phyloP scores from a whole-genome alignment of 768 basidiomycete genomes.

The Macrolepiota fuliginosa region DNA sequence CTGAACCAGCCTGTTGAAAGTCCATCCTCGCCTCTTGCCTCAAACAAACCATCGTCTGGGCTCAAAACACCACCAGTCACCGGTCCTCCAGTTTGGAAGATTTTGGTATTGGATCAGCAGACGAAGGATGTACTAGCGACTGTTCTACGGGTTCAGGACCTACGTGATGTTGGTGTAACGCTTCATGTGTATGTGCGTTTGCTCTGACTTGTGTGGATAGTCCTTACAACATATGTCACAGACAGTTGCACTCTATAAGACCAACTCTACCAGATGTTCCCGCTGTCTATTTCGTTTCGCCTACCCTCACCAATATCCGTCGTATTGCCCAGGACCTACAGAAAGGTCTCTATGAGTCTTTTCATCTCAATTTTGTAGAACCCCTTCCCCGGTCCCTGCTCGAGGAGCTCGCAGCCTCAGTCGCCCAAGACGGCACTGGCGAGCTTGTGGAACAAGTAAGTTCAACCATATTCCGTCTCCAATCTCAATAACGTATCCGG shows the following conservation, averaged over 20 bases:
- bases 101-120: slow-evolving; percentile 90
- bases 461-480: slow-evolving; percentile 13
- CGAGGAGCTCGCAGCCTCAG: slow-evolving; percentile 89
- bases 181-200: slow-evolving; percentile 82
- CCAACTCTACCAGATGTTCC: slow-evolving; percentile 94
- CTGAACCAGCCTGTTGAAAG: slow-evolving; percentile 65
- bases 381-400: slow-evolving; percentile 84
- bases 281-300: slow-evolving; percentile 94
- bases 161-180: slow-evolving; percentile 95
- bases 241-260: slow-evolving; percentile 86
- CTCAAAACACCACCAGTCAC: slow-evolving; percentile 50
- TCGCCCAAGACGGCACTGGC: slow-evolving; percentile 80
- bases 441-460: slow-evolving; percentile 78
- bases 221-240: slow-evolving; percentile 26
- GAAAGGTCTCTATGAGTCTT: slow-evolving; percentile 87
- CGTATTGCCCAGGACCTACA: slow-evolving; percentile 93
- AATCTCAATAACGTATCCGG: slow-evolving; percentile 3
- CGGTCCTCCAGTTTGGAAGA: slow-evolving; percentile 91
- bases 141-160: slow-evolving; percentile 91
- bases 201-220: slow-evolving; percentile 3
- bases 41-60: slow-evolving; percentile 37
- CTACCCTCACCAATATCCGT: slow-evolving; percentile 80
- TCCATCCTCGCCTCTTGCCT: slow-evolving; percentile 27
- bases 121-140: slow-evolving; percentile 97
- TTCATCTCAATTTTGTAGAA: slow-evolving; percentile 94